These are phyloP conservation scores for Cladosporium sp. DNA, from an alignment of 2,329 filamentous ascomycete genomes.

Conservation along the genomic window DNA sequence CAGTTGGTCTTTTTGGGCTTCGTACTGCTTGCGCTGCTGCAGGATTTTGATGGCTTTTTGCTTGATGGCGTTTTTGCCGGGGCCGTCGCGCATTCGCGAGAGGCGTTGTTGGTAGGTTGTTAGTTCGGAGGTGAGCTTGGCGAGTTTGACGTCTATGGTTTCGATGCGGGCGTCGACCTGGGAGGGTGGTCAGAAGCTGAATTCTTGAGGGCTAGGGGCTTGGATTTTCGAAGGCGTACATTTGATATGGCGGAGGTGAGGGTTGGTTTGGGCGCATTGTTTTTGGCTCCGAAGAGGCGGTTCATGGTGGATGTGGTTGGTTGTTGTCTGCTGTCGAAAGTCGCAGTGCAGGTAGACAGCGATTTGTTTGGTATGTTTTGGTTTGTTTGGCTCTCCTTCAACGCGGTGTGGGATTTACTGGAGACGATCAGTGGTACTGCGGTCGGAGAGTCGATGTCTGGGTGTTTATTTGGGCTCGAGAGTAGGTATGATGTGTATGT, in stretches of 20 bases:
- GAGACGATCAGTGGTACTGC: neutral
- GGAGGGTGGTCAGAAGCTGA: constrained; percentile 9
- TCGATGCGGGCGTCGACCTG: constrained; percentile 79
- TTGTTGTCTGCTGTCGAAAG: neutral
- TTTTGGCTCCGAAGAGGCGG: constrained; percentile 88
- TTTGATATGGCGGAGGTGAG: constrained; percentile 80
- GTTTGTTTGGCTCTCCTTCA: neutral
- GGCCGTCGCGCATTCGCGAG: constrained; percentile 89
- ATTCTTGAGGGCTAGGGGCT: neutral
- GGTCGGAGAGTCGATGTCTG: neutral
- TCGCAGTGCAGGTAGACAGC: neutral
- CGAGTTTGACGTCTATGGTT: constrained; percentile 90
- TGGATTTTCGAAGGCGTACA: constrained; percentile 49
- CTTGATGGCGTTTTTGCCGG: constrained; percentile 88
- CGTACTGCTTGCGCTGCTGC: constrained; percentile 91
- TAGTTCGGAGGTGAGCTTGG: constrained; percentile 87
- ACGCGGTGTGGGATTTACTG: neutral
- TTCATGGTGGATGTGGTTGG: constrained; percentile 66
- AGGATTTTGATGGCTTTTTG: constrained; percentile 93
- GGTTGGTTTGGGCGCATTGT: constrained; percentile 83
- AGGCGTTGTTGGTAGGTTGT: constrained; percentile 84
- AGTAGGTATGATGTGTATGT: constrained; percentile 1
- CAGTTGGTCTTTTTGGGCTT: constrained; percentile 88
- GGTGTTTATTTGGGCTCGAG: neutral
- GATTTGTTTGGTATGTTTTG: neutral